phyloP scores from a whole-genome alignment of 805 yeast species.

The Saccharomycopsis sp. region DNA sequence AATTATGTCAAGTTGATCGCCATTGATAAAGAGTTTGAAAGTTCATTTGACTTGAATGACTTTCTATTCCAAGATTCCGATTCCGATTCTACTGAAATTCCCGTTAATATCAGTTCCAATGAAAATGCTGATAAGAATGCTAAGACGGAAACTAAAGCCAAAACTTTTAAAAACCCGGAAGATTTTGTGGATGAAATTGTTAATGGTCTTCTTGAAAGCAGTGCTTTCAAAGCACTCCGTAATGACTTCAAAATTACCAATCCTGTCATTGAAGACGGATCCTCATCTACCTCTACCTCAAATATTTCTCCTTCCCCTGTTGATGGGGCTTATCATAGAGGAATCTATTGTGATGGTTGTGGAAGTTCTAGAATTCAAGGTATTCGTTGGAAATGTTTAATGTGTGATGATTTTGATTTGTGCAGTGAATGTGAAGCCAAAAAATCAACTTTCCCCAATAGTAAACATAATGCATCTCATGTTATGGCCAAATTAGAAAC shows the following conservation, averaged over 20 bases:
- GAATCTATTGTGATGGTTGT: constrained; percentile 19
- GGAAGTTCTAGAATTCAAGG: constrained; percentile 25
- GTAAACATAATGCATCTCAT: constrained; percentile 13
- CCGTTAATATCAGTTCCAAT: neutral
- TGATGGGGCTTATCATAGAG: constrained; percentile 1
- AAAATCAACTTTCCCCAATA: neutral
- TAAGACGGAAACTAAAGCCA: neutral
- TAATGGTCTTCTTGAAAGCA: neutral
- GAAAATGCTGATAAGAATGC: neutral
- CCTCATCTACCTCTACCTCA: neutral
- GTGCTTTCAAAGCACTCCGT: neutral
- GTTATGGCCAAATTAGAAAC: constrained; percentile 3
- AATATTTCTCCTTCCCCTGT: no score
- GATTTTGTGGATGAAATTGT: neutral
- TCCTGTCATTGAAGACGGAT: neutral
- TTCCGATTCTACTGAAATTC: neutral
- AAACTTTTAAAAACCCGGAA: no score
- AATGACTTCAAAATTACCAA: neutral
- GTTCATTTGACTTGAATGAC: neutral
- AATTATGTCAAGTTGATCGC: constrained; percentile 29
- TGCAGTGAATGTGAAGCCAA: constrained; percentile 29
- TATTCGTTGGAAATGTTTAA: constrained; percentile 35
- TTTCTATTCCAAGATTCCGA: no score
- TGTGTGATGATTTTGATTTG: constrained; percentile 39
- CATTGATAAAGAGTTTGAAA: neutral